phyloP scores from a whole-genome alignment of 164 flowering plant species.

The Stephania japonica region DNA sequence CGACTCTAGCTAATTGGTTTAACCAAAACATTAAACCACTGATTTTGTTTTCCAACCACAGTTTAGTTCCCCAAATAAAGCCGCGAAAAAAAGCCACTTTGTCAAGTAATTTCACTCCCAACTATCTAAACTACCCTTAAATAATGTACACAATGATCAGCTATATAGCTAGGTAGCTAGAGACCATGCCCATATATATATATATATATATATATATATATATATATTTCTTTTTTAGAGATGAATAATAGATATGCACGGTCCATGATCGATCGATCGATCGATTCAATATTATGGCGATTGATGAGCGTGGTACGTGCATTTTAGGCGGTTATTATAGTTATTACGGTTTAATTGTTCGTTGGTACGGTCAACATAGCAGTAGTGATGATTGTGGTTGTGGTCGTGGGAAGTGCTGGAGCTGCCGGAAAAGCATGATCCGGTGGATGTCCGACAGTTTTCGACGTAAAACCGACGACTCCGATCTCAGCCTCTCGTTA shows the following conservation, averaged over 20 bases:
- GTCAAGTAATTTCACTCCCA: neutral
- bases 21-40: slow-evolving; percentile 17
- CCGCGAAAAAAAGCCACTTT: slow-evolving; percentile 6
- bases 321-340: slow-evolving; percentile 6
- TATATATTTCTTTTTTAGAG: no score
- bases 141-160: no score
- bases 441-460: slow-evolving; percentile 42
- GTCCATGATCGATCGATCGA: no score
- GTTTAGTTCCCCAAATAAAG: slow-evolving; percentile 10
- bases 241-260: no score
- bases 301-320: neutral
- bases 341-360: slow-evolving; percentile 24
- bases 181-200: no score
- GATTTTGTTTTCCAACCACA: slow-evolving; percentile 9
- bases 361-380: slow-evolving; percentile 19
- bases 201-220: no score
- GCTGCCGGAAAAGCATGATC: slow-evolving; percentile 34
- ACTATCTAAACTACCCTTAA: no score
- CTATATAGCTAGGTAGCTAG: no score
- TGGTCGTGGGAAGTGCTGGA: slow-evolving; percentile 32
- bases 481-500: slow-evolving; percentile 48
- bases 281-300: neutral
- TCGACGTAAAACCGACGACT: slow-evolving; percentile 34
- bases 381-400: slow-evolving; percentile 27
- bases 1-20: neutral